Conservation (phyloP, 73 alveolate species). For the Durusdinium trenchii region DNA sequence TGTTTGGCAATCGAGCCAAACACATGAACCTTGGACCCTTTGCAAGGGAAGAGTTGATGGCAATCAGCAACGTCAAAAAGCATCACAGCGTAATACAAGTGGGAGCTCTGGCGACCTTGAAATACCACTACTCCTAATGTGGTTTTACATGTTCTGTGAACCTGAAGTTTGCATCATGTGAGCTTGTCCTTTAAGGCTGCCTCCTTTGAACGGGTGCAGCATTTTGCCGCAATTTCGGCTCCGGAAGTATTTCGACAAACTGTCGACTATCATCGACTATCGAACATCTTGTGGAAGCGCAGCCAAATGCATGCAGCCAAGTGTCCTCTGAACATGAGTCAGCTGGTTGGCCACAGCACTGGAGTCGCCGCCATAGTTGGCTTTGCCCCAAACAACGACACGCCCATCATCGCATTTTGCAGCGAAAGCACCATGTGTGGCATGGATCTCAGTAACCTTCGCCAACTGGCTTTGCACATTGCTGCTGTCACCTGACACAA, state of each 20-base stretch:
- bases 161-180: too few relatives aligned
- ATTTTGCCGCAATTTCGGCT: background rate
- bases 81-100: too few relatives aligned
- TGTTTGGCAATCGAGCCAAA: too few relatives aligned
- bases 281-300: too few relatives aligned
- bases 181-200: too few relatives aligned
- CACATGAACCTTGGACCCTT: too few relatives aligned
- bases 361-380: background rate
- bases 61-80: too few relatives aligned
- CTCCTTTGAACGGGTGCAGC: background rate
- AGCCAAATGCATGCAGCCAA: background rate
- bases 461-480: background rate
- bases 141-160: too few relatives aligned
- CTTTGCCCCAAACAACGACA: constrained; percentile 1
- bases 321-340: background rate
- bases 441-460: background rate
- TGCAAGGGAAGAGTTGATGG: too few relatives aligned
- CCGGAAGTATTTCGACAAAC: background rate
- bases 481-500: background rate
- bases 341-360: background rate
- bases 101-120: too few relatives aligned
- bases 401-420: background rate
- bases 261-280: too few relatives aligned
- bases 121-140: too few relatives aligned
- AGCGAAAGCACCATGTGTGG: constrained; percentile 33